A percentile compares a stretch with the other conserved stretches of the same genome.
Evolutionary conservation across 208 protist species (phyloP).

Genomic region (Trypanosoma avium): DNA sequence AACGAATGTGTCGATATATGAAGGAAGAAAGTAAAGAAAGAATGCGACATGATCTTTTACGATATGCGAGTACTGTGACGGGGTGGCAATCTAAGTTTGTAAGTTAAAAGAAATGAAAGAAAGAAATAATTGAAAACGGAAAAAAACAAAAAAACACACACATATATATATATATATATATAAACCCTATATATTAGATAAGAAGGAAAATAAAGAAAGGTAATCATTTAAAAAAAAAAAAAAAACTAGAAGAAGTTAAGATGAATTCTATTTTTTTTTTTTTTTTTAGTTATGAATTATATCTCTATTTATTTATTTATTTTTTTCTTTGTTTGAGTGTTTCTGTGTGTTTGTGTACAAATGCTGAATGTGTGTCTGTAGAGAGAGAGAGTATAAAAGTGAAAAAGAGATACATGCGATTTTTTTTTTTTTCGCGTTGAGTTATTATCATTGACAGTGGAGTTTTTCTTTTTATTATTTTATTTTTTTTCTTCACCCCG

Average conservation of each 20-base stretch:
- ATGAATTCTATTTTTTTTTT: background rate
- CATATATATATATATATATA: conserved; percentile 5
- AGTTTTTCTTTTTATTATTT: too few relatives aligned
- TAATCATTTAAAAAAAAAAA: background rate
- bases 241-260: background rate
- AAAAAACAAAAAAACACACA: background rate
- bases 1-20: conserved; percentile 61
- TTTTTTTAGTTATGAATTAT: background rate
- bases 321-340: background rate
- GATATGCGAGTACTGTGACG: conserved; percentile 65
- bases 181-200: background rate
- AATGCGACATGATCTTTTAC: conserved; percentile 56
- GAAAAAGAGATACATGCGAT: too few relatives aligned
- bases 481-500: too few relatives aligned
- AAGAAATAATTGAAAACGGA: too few relatives aligned
- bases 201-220: background rate
- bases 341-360: background rate
- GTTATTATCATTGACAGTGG: too few relatives aligned
- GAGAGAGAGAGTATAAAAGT: too few relatives aligned
- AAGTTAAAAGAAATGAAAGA: conserved; percentile 7
- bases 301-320: background rate
- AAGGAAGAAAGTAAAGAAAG: conserved; percentile 57
- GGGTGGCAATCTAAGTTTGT: conserved; percentile 76
- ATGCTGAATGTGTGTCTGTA: background rate
- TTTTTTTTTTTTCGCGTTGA: too few relatives aligned